These are phyloP conservation scores for Hypholoma fasciculare DNA, from an alignment of 768 basidiomycete species.

Conservation along the genomic window DNA sequence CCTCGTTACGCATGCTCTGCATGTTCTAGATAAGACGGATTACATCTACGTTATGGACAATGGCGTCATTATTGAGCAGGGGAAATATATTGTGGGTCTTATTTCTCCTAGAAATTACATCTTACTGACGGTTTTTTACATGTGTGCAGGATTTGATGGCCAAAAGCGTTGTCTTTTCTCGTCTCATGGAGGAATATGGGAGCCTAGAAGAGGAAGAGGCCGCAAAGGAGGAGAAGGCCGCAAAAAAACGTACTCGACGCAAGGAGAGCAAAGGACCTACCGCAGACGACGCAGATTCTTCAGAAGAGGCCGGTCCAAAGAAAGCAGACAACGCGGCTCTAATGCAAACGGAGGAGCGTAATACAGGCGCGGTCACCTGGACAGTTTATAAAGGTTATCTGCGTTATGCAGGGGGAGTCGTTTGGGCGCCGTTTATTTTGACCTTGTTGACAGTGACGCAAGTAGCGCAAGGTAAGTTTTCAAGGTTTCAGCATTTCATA, in stretches of 20 bases:
- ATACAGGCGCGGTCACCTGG: constrained; percentile 54
- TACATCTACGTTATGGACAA: constrained; percentile 68
- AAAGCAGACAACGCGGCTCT: constrained; percentile 27
- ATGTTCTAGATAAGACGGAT: constrained; percentile 58
- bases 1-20: constrained; percentile 61
- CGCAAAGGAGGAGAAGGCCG: constrained; percentile 4
- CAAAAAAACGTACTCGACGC: constrained; percentile 1
- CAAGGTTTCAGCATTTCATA: constrained; percentile 9
- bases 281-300: constrained; percentile 2
- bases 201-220: constrained; percentile 29
- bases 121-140: background rate
- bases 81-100: constrained; percentile 51
- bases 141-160: constrained; percentile 42
- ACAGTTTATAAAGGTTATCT: constrained; percentile 50
- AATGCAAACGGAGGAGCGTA: constrained; percentile 61
- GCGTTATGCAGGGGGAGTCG: constrained; percentile 44
- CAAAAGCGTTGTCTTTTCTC: constrained; percentile 44
- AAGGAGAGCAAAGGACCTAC: constrained; percentile 9
- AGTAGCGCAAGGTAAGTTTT: constrained; percentile 44
- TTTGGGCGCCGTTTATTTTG: constrained; percentile 47
- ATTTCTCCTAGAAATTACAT: background rate
- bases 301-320: constrained; percentile 20
- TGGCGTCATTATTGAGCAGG: constrained; percentile 60
- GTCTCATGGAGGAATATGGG: constrained; percentile 59
- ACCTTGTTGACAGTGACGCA: constrained; percentile 47